phyloP scores from a whole-genome alignment of 2,329 filamentous ascomycete genomes.

The Ascochyta koolunga region DNA sequence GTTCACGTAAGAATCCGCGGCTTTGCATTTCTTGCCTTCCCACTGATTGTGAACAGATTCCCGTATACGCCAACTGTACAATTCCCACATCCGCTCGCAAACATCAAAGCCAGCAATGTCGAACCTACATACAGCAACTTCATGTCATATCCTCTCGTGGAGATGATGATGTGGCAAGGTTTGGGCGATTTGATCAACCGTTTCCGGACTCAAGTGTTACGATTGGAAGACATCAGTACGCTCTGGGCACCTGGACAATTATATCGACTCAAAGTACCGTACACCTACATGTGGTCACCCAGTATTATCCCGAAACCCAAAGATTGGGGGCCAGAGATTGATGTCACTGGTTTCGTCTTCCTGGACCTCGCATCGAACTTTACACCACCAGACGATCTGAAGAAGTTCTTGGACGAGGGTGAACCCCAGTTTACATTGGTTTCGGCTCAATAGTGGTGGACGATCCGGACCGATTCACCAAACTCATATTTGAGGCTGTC shows the following conservation, averaged over 20 bases:
- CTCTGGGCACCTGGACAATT: conserved; percentile 78
- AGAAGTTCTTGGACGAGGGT: conserved; percentile 43
- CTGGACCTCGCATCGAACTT: conserved; percentile 70
- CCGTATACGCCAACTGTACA: conserved; percentile 77
- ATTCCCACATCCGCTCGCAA: conserved; percentile 79
- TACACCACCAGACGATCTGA: conserved; percentile 62
- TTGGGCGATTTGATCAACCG: conserved; percentile 79
- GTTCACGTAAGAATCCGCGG: conserved; percentile 71
- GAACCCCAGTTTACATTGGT: conserved; percentile 74
- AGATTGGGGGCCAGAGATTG: conserved; percentile 73
- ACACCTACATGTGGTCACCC: conserved; percentile 72
- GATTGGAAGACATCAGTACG: conserved; percentile 74
- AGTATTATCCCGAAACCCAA: conserved; percentile 69
- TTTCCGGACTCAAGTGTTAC: conserved; percentile 72
- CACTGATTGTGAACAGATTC: conserved; percentile 54
- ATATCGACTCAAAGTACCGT: conserved; percentile 75
- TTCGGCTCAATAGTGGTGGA: conserved; percentile 80
- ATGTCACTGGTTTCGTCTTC: conserved; percentile 80
- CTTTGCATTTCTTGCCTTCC: conserved; percentile 9
- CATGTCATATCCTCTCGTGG: conserved; percentile 79
- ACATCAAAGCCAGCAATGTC: conserved; percentile 74
- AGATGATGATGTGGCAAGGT: conserved; percentile 72
- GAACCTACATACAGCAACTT: conserved; percentile 78
- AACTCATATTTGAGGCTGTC: conserved; percentile 74
- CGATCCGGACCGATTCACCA: conserved; percentile 70